phyloP scores from a whole-genome alignment of 768 basidiomycete species.

The Mycena maculata region DNA sequence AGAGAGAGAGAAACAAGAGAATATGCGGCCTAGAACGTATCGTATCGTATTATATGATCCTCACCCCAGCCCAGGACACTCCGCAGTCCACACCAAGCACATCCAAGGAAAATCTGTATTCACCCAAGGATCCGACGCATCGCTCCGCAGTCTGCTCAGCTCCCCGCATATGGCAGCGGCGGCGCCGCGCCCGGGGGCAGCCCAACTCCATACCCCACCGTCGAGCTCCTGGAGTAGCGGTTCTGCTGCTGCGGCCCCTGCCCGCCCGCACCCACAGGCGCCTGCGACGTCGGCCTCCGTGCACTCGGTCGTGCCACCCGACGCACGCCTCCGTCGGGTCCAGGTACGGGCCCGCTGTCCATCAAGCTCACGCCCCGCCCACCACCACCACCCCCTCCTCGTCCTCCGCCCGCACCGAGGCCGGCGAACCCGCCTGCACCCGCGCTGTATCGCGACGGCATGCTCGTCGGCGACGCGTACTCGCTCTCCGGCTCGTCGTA shows the following conservation, averaged over 20 bases:
- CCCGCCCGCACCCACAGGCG: constrained; percentile 42
- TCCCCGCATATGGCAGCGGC: constrained; percentile 56
- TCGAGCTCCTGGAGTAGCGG: constrained; percentile 76
- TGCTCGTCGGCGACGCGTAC: constrained; percentile 44
- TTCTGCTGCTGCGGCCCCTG: constrained; percentile 56
- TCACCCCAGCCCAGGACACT: background rate
- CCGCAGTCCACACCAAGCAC: too few relatives aligned
- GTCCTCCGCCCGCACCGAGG: constrained; percentile 13
- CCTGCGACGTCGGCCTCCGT: constrained; percentile 71
- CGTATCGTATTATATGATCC: background rate
- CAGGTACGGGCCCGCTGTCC: constrained; percentile 87
- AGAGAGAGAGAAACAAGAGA: background rate
- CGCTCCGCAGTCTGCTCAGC: background rate
- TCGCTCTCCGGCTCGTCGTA: constrained; percentile 51
- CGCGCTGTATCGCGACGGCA: too few relatives aligned
- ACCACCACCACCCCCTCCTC: constrained; percentile 49
- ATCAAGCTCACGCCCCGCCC: constrained; percentile 80
- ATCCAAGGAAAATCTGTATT: too few relatives aligned
- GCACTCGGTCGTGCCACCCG: constrained; percentile 74
- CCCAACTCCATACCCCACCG: constrained; percentile 54
- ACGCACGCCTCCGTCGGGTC: constrained; percentile 76
- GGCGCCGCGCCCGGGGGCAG: constrained; percentile 84
- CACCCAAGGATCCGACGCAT: background rate
- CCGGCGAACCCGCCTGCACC: constrained; percentile 37
- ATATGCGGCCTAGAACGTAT: background rate